phyloP scores from a whole-genome alignment of 371 early-diverging fungal species.

The Mortierella sp. region DNA sequence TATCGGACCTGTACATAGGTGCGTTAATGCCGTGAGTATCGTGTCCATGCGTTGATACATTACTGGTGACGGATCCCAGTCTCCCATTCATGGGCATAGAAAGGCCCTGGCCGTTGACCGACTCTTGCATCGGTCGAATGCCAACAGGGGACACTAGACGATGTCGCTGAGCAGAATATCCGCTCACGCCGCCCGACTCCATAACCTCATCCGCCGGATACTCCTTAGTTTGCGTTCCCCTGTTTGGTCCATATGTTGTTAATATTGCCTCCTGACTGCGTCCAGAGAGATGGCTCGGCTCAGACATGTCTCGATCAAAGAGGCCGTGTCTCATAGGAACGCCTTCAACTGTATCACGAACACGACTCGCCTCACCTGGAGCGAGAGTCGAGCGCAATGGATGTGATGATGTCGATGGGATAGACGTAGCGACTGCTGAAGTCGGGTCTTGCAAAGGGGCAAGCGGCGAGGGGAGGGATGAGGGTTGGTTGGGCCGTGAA shows the following conservation, averaged over 20 bases:
- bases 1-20: conserved; percentile 16
- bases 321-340: background rate
- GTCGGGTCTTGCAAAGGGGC: conserved; percentile 5
- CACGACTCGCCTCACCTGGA: background rate
- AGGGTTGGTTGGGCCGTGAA: background rate
- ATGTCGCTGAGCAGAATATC: conserved; percentile 28
- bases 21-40: conserved; percentile 16
- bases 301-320: background rate
- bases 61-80: conserved; percentile 22
- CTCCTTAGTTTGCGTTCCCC: conserved; percentile 19
- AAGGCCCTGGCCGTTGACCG: conserved; percentile 13
- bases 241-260: background rate
- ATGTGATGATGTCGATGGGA: background rate
- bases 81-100: conserved; percentile 13
- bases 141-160: conserved; percentile 37
- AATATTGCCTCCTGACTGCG: conserved; percentile 21
- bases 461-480: conserved; percentile 4
- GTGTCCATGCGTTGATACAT: conserved; percentile 11
- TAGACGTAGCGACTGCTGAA: background rate
- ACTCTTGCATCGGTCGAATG: conserved; percentile 20
- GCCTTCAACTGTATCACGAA: conserved; percentile 6
- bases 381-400: background rate
- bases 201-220: conserved; percentile 45
- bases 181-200: conserved; percentile 46
- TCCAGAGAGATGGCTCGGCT: background rate